Evolutionary conservation across 2,329 filamentous ascomycete genomes (phyloP), one percentile per base, ranked within the genome.

Genomic region (Cordyceps tenuipes): DNA sequence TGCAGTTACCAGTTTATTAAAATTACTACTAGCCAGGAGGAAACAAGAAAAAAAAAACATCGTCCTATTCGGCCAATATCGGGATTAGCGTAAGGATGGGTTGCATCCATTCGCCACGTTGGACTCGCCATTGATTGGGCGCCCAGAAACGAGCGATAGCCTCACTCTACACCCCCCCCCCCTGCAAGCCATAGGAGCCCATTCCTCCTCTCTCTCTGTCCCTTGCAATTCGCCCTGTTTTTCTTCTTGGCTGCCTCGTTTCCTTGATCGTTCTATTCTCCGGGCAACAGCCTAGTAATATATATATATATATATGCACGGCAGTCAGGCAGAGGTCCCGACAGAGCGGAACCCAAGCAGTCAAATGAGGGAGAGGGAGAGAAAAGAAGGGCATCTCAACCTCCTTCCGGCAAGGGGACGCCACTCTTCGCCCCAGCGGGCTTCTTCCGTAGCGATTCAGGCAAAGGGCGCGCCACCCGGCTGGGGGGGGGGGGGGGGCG

Each of bases 91-190:
- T 29, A 29, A 3, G 26, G 26, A 29, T 29, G 6, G 5, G 31
- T 13, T 39, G 19, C 34, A 46, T 31, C 41, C n/a, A n/a, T n/a
- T n/a, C 46, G 47, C 55, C 53, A 41, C 21, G 44, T 31, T 43
- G 29, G 55, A 57, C 34, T 34, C 6, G 46, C 55, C 44, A n/a
- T n/a, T n/a, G n/a, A 48, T 10, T 57, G 15, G 44, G 43, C 43
- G 43, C 10, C 29, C 19, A 48, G 53, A n/a, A n/a, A 26, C 46
- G 55, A 46, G 55, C 55, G 43, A 50, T 57, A 57, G 36, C 46
- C 55, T 57, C 39, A 31, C 36, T 3, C n/a, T 47, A n/a, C n/a
- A n/a, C n/a, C n/a, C n/a, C n/a, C n/a, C n/a, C 53, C 53, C 53
- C 44, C 43, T 46, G 43, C 43, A 46, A 46, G 43, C 43, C 43